A percentile compares a stretch with the other conserved stretches of the same genome.
These are phyloP conservation scores for Spiraea crenata DNA, from an alignment of 331 rosid species.

Conservation along the genomic window DNA sequence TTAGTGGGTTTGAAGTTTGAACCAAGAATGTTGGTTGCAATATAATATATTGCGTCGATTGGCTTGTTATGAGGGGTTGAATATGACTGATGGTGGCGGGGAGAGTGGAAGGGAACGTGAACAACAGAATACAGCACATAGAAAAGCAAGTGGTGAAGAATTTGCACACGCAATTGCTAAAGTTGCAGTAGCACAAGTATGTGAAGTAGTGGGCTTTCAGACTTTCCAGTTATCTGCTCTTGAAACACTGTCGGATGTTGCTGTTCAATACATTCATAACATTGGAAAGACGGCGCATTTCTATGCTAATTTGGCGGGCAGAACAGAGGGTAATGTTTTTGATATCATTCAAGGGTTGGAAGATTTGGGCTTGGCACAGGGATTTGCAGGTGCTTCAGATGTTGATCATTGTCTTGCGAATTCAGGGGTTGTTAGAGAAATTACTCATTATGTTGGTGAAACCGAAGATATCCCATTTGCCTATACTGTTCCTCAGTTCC, in stretches of 20 bases:
- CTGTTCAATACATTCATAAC: constrained; percentile 45
- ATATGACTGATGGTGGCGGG: constrained; percentile 91
- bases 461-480: constrained; percentile 56
- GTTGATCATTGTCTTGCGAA: constrained; percentile 62
- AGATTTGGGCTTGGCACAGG: constrained; percentile 65
- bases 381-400: constrained; percentile 73
- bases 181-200: constrained; percentile 68
- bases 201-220: constrained; percentile 78
- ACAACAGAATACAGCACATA: constrained; percentile 36
- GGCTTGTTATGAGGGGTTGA: constrained; percentile 79
- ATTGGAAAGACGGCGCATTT: constrained; percentile 59
- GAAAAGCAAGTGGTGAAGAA: constrained; percentile 56
- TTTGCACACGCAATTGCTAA: constrained; percentile 57
- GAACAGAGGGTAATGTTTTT: constrained; percentile 60
- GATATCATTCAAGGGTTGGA: constrained; percentile 80
- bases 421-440: constrained; percentile 58
- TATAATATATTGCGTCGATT: constrained; percentile 29
- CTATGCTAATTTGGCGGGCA: constrained; percentile 69
- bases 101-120: constrained; percentile 72
- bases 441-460: constrained; percentile 49
- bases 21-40: constrained; percentile 36
- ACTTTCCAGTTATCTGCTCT: constrained; percentile 72
- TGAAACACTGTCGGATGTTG: constrained; percentile 54
- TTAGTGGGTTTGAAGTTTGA: constrained; percentile 22
- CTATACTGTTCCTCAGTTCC: constrained; percentile 59